Percentiles rank a stretch among this genome's conserved stretches.
These are phyloP conservation scores for Astraeus odoratus DNA, from an alignment of 768 basidiomycete genomes.

Conservation along the genomic window DNA sequence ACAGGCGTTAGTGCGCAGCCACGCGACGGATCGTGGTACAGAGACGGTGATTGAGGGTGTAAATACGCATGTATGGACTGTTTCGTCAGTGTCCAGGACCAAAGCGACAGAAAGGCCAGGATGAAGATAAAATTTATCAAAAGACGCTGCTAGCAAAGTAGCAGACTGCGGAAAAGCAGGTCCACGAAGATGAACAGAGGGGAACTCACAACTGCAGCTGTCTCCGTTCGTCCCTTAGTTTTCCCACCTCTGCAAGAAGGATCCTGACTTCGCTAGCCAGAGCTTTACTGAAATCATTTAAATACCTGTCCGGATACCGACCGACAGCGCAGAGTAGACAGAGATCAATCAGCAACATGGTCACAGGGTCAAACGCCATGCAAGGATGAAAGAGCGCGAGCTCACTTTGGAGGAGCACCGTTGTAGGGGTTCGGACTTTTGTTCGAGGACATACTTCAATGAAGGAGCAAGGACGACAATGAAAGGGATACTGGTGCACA, in stretches of 20 bases:
- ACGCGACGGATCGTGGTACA: neutral
- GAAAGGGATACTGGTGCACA: neutral
- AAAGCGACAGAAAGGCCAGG: neutral
- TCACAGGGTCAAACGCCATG: neutral
- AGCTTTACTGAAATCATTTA: conserved; percentile 58
- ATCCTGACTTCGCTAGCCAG: conserved; percentile 57
- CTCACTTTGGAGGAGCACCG: conserved; percentile 30
- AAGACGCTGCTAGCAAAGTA: too few relatives aligned
- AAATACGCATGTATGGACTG: neutral
- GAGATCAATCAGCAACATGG: neutral
- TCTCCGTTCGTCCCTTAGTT: conserved; percentile 52
- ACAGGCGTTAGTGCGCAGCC: neutral
- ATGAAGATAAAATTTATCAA: neutral
- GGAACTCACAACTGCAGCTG: conserved; percentile 47
- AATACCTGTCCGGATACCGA: conserved; percentile 31
- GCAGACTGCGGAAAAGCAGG: neutral
- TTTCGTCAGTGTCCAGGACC: neutral
- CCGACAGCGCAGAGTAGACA: neutral
- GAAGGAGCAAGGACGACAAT: neutral
- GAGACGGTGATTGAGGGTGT: neutral
- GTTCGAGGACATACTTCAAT: conserved; percentile 25
- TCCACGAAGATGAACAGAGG: neutral
- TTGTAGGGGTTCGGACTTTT: conserved; percentile 27
- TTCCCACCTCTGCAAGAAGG: conserved; percentile 52
- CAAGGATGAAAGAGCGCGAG: neutral